Evolutionary conservation across 805 yeast species (phyloP), one percentile per base, ranked within the genome.

Genomic region (Clavispora fructus): DNA sequence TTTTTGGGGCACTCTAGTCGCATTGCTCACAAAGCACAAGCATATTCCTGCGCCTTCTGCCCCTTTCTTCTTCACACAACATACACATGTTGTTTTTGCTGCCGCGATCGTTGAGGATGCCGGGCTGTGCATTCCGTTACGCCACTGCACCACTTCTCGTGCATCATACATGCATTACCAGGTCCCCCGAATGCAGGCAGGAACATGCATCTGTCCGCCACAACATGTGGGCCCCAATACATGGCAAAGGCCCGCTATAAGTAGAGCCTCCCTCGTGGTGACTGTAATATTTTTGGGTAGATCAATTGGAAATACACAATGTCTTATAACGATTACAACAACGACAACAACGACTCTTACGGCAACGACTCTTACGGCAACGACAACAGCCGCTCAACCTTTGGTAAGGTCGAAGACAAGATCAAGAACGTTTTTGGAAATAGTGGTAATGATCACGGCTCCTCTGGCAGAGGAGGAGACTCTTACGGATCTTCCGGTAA

Each of bases 311-410:
- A 3, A 40, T 12, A 10, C 35, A 45, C 12, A 42, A 48, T 48
- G 52, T 47, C 48, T 19, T 46, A 35, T 41, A 59, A 61, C 56
- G 54, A 60, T 51, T 49, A 54, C 43, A 41, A 58, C 45, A 41
- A 60, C 35, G 53, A 60, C 51, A 50, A 54, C 41, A 40, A 57
- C 23, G 23, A 19, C 23, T 19, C 23, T 19, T 19, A 19, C 23
- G 23, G 23, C 23, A 41, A 60, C 32, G 25, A 27, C 17, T 39
- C 40, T 26, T 45, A 39, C 48, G 48, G 54, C 45, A 45, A 59
- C 44, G 49, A 45, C 46, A 17, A 32, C 28, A 39, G 45, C 39
- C 38, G 28, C 10, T 40, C 42, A 10, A 40, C 48, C 7, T 33
- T 30, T 3, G 44, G 32, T 9, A 44, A 47, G 40, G 40, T 39